Percentiles rank a stretch among this genome's conserved stretches.
These are phyloP conservation scores for Cyberlindnera lachancei DNA, from an alignment of 805 yeast genomes.

Conservation along the genomic window DNA sequence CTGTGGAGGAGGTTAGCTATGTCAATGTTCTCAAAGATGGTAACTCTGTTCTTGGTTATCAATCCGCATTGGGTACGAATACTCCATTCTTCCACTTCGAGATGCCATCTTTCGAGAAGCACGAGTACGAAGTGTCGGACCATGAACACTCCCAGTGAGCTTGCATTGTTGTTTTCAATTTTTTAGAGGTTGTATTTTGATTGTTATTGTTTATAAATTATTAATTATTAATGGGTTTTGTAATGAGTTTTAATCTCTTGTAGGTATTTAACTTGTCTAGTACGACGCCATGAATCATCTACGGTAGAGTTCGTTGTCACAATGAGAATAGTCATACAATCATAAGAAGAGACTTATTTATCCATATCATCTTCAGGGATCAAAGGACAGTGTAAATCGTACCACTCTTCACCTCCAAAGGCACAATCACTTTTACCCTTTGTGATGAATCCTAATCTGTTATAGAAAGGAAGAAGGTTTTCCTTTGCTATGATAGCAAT, in stretches of 20 bases:
- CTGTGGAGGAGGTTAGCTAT: slow-evolving; percentile 19
- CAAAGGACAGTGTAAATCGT: slow-evolving; percentile 39
- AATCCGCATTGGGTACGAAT: slow-evolving; percentile 53
- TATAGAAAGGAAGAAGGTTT: slow-evolving; percentile 66
- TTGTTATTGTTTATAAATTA: too few species aligned
- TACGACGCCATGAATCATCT: too few species aligned
- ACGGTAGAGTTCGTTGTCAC: too few species aligned
- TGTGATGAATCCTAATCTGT: slow-evolving; percentile 70
- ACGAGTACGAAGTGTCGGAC: slow-evolving; percentile 8
- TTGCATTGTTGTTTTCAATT: too few species aligned
- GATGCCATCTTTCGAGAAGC: slow-evolving; percentile 40
- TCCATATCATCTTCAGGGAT: slow-evolving; percentile 38
- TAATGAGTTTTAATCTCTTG: too few species aligned
- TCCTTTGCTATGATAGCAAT: slow-evolving; percentile 70
- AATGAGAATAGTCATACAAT: too few species aligned
- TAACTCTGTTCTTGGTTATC: slow-evolving; percentile 28
- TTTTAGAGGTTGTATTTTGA: too few species aligned
- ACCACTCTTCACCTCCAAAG: slow-evolving; percentile 56
- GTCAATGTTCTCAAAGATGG: slow-evolving; percentile 18
- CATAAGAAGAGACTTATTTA: too few species aligned
- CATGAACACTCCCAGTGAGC: too few species aligned
- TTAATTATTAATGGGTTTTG: too few species aligned
- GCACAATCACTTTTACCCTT: slow-evolving; percentile 55
- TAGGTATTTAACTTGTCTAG: too few species aligned
- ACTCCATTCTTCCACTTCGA: slow-evolving; percentile 77